These are phyloP conservation scores for Ophiocordyceps sinensis DNA, from an alignment of 2,329 filamentous ascomycete genomes.

Conservation along the genomic window DNA sequence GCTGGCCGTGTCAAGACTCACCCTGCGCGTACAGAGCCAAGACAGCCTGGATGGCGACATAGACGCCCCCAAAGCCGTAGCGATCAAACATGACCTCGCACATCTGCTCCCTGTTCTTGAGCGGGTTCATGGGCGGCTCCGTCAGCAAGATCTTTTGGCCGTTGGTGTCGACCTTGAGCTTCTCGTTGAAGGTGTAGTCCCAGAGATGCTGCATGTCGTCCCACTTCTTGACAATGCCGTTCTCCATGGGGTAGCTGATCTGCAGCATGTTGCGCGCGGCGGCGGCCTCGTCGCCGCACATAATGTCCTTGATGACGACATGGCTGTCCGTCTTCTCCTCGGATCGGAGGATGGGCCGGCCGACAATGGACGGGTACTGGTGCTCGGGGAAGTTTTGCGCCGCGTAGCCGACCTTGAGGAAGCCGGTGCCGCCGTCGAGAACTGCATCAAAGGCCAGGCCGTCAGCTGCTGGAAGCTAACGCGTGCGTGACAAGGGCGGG, in stretches of 20 bases:
- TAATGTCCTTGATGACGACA: slow-evolving; percentile 85
- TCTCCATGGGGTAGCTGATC: slow-evolving; percentile 99
- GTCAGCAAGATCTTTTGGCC: slow-evolving; percentile 96
- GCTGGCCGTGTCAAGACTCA: slow-evolving; percentile 20
- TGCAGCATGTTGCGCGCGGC: slow-evolving; percentile 94
- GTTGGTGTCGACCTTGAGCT: slow-evolving; percentile 81
- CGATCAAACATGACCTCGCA: slow-evolving; percentile 98
- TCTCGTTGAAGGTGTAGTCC: slow-evolving; percentile 98
- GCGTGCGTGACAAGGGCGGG: neutral
- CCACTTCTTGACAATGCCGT: slow-evolving; percentile 98
- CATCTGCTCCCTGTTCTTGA: slow-evolving; percentile 96
- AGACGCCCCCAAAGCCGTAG: slow-evolving; percentile 91
- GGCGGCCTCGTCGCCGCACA: slow-evolving; percentile 97
- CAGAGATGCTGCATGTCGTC: slow-evolving; percentile 99
- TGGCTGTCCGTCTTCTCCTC: slow-evolving; percentile 60
- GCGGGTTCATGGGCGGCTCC: slow-evolving; percentile 93
- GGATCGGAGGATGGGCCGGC: slow-evolving; percentile 89
- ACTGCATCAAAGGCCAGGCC: slow-evolving; percentile 36
- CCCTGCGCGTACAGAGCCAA: slow-evolving; percentile 93
- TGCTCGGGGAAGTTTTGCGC: slow-evolving; percentile 99
- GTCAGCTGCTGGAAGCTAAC: slow-evolving; percentile 7
- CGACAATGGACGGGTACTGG: slow-evolving; percentile 96
- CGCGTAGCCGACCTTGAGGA: slow-evolving; percentile 98
- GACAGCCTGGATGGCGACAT: slow-evolving; percentile 95
- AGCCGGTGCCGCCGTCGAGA: slow-evolving; percentile 98